phyloP scores from a whole-genome alignment of 257 asterid genomes.

The Przewalskia tangutica region DNA sequence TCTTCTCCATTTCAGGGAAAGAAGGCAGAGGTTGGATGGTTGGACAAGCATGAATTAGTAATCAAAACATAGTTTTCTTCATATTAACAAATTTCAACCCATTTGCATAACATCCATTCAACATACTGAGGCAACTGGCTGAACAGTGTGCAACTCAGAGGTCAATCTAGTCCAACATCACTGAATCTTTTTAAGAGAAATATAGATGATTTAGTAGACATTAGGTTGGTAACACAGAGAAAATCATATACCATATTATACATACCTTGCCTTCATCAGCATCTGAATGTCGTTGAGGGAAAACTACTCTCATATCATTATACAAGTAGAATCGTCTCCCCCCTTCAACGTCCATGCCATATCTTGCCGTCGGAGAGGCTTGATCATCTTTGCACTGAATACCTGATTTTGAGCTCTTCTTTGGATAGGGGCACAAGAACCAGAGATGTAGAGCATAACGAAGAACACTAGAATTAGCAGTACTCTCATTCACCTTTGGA shows the following conservation, averaged over 20 bases:
- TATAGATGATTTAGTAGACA: neutral
- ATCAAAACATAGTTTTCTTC: neutral
- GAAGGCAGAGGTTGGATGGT: neutral
- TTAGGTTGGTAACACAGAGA: neutral
- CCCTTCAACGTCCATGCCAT: constrained; percentile 26
- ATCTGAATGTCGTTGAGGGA: constrained; percentile 94
- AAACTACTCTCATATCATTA: constrained; percentile 83
- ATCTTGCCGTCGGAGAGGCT: constrained; percentile 38
- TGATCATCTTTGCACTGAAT: constrained; percentile 45
- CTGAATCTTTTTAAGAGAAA: neutral
- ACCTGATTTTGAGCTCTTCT: constrained; percentile 37
- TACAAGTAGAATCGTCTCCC: constrained; percentile 77
- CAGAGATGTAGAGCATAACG: constrained; percentile 87
- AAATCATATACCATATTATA: neutral
- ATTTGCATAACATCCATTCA: neutral
- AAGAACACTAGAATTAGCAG: constrained; percentile 51
- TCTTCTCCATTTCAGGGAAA: neutral
- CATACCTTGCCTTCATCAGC: constrained; percentile 94
- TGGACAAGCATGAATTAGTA: neutral
- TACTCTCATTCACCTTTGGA: constrained; percentile 47
- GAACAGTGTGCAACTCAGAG: neutral
- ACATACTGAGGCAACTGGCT: neutral
- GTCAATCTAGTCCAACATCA: neutral
- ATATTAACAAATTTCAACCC: neutral
- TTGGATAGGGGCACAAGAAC: constrained; percentile 57